phyloP scores from a whole-genome alignment of 1,139 yeast genomes.

The Taiozyma sp. region DNA sequence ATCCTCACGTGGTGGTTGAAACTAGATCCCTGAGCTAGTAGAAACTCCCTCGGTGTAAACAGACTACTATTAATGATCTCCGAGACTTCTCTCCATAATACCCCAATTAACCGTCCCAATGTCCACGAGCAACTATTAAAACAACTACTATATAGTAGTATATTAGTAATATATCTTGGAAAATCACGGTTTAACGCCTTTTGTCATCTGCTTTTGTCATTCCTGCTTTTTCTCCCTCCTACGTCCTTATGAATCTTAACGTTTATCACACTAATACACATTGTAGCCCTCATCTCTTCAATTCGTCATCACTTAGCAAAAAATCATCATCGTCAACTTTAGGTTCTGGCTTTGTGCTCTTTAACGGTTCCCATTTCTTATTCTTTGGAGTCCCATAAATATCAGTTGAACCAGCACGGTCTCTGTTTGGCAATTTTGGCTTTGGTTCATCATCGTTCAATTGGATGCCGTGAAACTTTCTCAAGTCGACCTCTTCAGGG shows the following conservation, averaged over 20 bases:
- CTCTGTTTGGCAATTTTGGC: constrained; percentile 33
- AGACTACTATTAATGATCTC: too few species aligned
- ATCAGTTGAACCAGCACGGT: constrained; percentile 28
- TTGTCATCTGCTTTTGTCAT: not conserved
- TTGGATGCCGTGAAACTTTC: constrained; percentile 51
- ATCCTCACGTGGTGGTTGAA: constrained; percentile 7
- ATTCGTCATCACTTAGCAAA: constrained; percentile 74
- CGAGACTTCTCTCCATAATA: too few species aligned
- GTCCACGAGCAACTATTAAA: not conserved
- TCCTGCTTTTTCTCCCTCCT: not conserved
- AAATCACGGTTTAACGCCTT: not conserved
- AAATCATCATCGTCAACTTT: constrained; percentile 54
- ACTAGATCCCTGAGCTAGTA: constrained; percentile 1
- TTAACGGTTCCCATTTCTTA: constrained; percentile 58
- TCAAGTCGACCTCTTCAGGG: constrained; percentile 40
- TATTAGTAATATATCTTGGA: not conserved
- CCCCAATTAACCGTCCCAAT: too few species aligned
- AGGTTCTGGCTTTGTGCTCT: constrained; percentile 49
- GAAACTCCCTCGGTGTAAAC: too few species aligned
- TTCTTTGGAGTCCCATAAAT: constrained; percentile 22
- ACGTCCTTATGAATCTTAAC: not conserved
- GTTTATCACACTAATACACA: not conserved
- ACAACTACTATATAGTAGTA: too few species aligned
- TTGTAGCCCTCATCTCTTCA: not conserved
- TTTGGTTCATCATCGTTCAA: constrained; percentile 30